Conservation (phyloP, 2,329 filamentous ascomycete genomes). For the Colletotrichum truncatum region DNA sequence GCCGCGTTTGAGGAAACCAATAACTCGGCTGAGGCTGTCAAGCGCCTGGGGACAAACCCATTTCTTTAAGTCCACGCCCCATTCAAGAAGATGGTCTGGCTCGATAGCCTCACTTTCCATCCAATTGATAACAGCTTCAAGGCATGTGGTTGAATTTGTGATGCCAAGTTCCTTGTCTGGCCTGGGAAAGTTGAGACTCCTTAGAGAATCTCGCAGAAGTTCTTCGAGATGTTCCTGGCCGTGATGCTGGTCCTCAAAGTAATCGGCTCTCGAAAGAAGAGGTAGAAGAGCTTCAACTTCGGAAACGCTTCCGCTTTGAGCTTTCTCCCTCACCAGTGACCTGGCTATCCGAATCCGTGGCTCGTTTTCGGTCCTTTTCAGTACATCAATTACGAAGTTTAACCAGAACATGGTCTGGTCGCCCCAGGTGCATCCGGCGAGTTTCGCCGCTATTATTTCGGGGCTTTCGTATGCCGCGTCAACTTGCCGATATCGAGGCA, state of each 20-base stretch:
- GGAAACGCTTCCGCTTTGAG: not conserved
- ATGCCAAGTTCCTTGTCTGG: not conserved
- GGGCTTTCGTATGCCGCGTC: not conserved
- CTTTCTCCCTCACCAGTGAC: not conserved
- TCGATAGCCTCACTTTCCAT: not conserved
- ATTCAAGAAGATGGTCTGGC: not conserved
- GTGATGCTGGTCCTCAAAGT: not conserved
- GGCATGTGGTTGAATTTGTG: not conserved
- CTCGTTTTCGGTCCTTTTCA: not conserved
- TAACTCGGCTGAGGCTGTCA: not conserved
- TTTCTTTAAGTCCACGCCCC: accelerated
- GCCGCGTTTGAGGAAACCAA: not conserved
- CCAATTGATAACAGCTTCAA: not conserved
- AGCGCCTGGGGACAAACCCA: not conserved
- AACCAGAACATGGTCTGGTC: not conserved
- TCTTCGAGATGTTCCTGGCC: not conserved
- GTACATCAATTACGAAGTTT: not conserved
- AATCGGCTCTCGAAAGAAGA: not conserved
- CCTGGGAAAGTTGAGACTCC: not conserved
- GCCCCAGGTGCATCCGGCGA: not conserved
- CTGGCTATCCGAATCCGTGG: not conserved
- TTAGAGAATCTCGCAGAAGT: not conserved
- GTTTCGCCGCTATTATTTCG: not conserved
- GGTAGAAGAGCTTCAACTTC: not conserved
- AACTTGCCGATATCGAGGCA: not conserved